phyloP scores from a whole-genome alignment of 2,329 filamentous ascomycete species.

The Penicillium expansum region DNA sequence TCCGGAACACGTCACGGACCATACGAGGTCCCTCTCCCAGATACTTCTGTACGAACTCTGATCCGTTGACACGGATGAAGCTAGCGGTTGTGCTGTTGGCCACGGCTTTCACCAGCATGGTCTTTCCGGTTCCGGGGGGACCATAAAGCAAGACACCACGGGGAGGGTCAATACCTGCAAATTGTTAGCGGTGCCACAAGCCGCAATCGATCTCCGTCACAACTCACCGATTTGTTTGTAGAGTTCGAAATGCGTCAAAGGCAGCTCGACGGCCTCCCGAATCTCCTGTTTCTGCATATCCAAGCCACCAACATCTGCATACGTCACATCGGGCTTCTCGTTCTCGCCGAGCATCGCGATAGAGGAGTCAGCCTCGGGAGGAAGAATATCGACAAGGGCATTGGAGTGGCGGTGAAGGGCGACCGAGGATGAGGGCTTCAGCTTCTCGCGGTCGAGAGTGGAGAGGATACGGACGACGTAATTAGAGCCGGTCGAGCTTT shows the following conservation, averaged over 20 bases:
- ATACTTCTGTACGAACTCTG: conserved; percentile 98
- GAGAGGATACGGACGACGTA: conserved; percentile 98
- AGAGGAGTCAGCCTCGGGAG: conserved; percentile 97
- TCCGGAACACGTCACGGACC: conserved; percentile 98
- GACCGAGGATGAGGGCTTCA: conserved; percentile 97
- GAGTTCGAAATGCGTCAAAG: conserved; percentile 94
- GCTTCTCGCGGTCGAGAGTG: conserved; percentile 93
- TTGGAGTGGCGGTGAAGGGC: conserved; percentile 98
- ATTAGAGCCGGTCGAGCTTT: conserved; percentile 97
- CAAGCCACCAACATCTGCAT: conserved; percentile 93
- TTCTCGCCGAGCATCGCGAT: conserved; percentile 96
- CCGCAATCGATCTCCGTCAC: background rate
- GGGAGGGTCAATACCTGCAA: conserved; percentile 77
- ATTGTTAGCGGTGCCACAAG: conserved; percentile 19
- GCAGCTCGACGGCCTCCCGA: conserved; percentile 92
- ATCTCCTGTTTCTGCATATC: conserved; percentile 99
- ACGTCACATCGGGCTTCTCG: conserved; percentile 98
- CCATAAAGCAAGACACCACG: conserved; percentile 95
- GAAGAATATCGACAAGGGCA: conserved; percentile 94
- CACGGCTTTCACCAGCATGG: conserved; percentile 96
- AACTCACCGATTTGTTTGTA: conserved; percentile 89
- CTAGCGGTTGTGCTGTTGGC: conserved; percentile 97
- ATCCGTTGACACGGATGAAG: conserved; percentile 97
- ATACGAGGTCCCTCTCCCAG: conserved; percentile 96
- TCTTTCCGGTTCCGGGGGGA: conserved; percentile 93